phyloP scores from a whole-genome alignment of 805 yeast genomes.

The Clavispora santaluciae region DNA sequence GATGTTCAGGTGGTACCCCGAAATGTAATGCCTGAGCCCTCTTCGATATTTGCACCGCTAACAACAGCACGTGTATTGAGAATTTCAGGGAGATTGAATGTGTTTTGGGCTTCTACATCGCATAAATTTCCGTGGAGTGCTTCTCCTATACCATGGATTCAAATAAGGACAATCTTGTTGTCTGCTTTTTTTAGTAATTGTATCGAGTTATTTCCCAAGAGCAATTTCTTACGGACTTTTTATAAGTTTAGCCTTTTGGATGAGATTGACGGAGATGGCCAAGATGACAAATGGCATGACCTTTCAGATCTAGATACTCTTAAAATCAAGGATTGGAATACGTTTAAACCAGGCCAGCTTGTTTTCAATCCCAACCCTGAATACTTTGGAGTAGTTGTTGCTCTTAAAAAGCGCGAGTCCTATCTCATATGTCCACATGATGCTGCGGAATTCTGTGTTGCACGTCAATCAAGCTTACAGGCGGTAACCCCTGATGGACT shows the following conservation, averaged over 20 bases:
- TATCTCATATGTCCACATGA: background rate
- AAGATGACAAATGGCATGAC: background rate
- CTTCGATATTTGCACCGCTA: background rate
- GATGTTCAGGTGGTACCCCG: background rate
- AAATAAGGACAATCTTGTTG: too few species aligned
- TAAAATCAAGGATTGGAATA: background rate
- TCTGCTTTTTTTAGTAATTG: too few species aligned
- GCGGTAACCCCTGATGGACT: too few species aligned
- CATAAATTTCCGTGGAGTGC: background rate
- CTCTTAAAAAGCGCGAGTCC: background rate
- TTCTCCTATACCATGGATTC: too few species aligned
- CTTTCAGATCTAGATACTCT: background rate
- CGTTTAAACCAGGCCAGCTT: background rate
- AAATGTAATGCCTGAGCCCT: background rate
- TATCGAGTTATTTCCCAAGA: too few species aligned
- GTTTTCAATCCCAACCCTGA: background rate
- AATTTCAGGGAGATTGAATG: too few species aligned
- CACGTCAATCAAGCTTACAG: background rate
- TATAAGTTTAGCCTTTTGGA: too few species aligned
- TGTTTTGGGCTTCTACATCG: too few species aligned
- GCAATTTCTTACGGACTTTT: too few species aligned
- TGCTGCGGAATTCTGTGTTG: background rate
- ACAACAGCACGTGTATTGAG: background rate
- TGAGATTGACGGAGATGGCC: too few species aligned
- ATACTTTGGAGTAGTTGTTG: background rate